Conservation (phyloP, 768 basidiomycete genomes). For the Mycena crocata region DNA sequence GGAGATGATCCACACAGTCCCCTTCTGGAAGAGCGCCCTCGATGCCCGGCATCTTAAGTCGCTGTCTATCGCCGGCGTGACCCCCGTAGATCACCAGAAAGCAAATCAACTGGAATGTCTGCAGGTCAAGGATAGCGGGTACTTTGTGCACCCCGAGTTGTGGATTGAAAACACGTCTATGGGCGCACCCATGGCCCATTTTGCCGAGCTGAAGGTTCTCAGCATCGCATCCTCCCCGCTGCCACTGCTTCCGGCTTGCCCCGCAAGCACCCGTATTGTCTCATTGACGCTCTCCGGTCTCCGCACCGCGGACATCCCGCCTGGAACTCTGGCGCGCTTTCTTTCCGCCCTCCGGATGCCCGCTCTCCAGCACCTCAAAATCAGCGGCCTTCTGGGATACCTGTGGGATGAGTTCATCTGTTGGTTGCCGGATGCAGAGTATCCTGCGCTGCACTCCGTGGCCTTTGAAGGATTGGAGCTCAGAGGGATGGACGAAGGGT, state of each 20-base stretch:
- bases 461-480: background rate
- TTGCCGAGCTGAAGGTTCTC: conserved; percentile 4
- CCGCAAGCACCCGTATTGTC: conserved; percentile 9
- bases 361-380: background rate
- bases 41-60: conserved; percentile 7
- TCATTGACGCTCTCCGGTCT: conserved; percentile 16
- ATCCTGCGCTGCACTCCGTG: conserved; percentile 16
- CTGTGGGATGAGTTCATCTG: conserved; percentile 17
- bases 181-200: background rate
- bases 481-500: background rate
- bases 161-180: background rate
- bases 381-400: conserved; percentile 8
- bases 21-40: background rate
- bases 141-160: conserved; percentile 5
- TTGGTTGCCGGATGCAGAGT: conserved; percentile 3
- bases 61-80: conserved; percentile 11
- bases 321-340: background rate
- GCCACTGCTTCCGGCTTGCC: background rate
- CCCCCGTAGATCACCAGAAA: background rate
- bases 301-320: conserved; percentile 17
- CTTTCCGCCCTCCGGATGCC: conserved; percentile 21
- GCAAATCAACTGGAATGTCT: background rate
- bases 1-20: background rate
- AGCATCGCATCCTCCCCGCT: conserved; percentile 17
- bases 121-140: conserved; percentile 17